Evolutionary conservation across 169 alveolate species (phyloP), one percentile per base, ranked within the genome.

Genomic region (Babesia gibsoni): DNA sequence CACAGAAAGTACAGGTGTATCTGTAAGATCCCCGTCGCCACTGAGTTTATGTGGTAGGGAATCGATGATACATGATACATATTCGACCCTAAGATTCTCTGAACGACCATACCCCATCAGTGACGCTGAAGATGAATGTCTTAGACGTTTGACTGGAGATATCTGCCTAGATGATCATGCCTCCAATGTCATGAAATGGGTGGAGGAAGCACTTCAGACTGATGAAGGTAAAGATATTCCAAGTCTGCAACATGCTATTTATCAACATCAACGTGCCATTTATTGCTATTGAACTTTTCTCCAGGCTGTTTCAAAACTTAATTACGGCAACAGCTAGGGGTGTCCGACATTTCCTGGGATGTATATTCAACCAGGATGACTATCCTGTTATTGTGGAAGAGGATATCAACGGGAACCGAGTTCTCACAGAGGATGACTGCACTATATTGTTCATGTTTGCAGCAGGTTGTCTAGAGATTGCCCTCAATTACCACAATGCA

Each of bases 161-260:
- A n/a, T 64, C 0, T 64, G 63, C 50, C 12, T 64, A 3, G 12
- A 32, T 4, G 61, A 46, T n/a, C 54, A 45, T 32, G 33, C 0
- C 14, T 27, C 75, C 9, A 32, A 32, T 29, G 23, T 16, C 46
- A 52, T 53, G 53, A 9, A 12, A 3, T 16, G 20, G 58, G 49
- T 69, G 81, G 81, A 42, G 61, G 10, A 39, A 35, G 10, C 72
- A 49, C 18, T 69, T 12, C 59, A 54, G 33, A 29, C 32, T 20
- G 66, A 7, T 52, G 16, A 69, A 69, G 30, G 18, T 43, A n/a
- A 33, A 52, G 33, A 69, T 69, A 6, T 69, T 69, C 61, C 59
- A 58, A 58, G 81, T 69, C 33, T 69, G 81, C 72, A 54, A 69
- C 50, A 3, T 69, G 43, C 65, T 69, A 12, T 49, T 49, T 50